Conservation (phyloP, 495 filamentous ascomycete genomes). For the Annulohypoxylon maeteangense region DNA sequence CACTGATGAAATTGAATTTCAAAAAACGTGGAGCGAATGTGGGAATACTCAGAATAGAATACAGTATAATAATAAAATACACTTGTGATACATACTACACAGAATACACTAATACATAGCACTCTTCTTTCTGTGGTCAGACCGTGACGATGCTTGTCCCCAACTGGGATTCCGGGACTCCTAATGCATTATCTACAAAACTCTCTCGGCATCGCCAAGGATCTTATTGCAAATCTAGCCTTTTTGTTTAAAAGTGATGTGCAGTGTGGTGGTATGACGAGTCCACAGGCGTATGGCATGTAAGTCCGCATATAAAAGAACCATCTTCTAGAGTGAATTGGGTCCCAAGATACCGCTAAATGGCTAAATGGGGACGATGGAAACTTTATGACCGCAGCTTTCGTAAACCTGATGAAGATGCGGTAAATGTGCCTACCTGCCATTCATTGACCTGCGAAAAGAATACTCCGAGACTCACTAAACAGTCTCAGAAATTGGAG, state of each 20-base stretch:
- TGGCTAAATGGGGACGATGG: conserved; percentile 22
- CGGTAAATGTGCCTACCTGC: background rate
- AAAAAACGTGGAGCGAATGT: conserved; percentile 41
- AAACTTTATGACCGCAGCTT: conserved; percentile 30
- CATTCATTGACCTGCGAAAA: background rate
- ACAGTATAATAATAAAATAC: conserved; percentile 39
- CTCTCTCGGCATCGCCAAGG: conserved; percentile 36
- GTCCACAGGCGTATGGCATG: conserved; percentile 40
- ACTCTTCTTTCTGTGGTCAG: conserved; percentile 27
- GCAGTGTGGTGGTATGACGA: conserved; percentile 43
- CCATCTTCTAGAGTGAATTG: conserved; percentile 18
- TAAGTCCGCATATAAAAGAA: conserved; percentile 38
- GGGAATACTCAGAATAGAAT: conserved; percentile 26
- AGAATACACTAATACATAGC: conserved; percentile 20
- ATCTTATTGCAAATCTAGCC: conserved; percentile 37
- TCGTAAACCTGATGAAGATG: conserved; percentile 31
- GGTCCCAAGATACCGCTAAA: conserved; percentile 26
- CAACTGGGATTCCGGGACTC: conserved; percentile 28
- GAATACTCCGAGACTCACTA: background rate
- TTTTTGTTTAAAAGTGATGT: conserved; percentile 39
- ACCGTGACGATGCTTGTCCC: conserved; percentile 15
- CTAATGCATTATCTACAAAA: conserved; percentile 41
- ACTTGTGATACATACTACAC: conserved; percentile 26
- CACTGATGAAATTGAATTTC: conserved; percentile 36
- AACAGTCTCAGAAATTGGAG: conserved; percentile 6